Base-by-base conservation (phyloP, 345 rosid genomes). In the Ricinus communis region DNA sequence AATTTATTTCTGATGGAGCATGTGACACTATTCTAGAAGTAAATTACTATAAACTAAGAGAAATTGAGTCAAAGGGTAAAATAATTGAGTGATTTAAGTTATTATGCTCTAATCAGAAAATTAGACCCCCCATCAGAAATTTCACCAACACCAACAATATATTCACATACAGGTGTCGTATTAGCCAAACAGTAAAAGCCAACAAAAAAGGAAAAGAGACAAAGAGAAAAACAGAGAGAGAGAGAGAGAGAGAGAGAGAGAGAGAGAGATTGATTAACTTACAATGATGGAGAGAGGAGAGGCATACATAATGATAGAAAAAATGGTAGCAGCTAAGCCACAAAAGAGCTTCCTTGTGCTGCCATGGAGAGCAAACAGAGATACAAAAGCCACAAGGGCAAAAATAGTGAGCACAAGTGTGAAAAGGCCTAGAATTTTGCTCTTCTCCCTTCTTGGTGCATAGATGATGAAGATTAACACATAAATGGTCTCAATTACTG, bases 211-310 rank as follows among this genome's bases (percentile, higher is more conserved):
- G n/a, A n/a, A n/a, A n/a, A n/a, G n/a, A n/a, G n/a, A n/a, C n/a
- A n/a, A n/a, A n/a, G n/a, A n/a, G n/a, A n/a, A n/a, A n/a, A n/a
- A n/a, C n/a, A n/a, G n/a, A n/a, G n/a, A n/a, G n/a, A n/a, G n/a
- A n/a, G n/a, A n/a, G n/a, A n/a, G n/a, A n/a, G n/a, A n/a, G n/a
- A n/a, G n/a, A n/a, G n/a, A n/a, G n/a, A n/a, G n/a, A n/a, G n/a
- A n/a, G n/a, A 19, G 18, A 3, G 1, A 30, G 19, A 36, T n/a
- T 36, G 15, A 10, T 16, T 14, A 6, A 49, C 84, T 89, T 80
- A 95, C 99, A 97, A 95, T 89, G 79, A 95, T 76, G 25, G 99
- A 88, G 18, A 95, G 96, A 25, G 99, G 99, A 12, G 99, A 92
- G 64, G 79, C 99, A 77, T 95, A 95, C 99, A 95, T 95, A 85